Conservation (phyloP, 805 yeast genomes). For the Metschnikowia dekortorum region DNA sequence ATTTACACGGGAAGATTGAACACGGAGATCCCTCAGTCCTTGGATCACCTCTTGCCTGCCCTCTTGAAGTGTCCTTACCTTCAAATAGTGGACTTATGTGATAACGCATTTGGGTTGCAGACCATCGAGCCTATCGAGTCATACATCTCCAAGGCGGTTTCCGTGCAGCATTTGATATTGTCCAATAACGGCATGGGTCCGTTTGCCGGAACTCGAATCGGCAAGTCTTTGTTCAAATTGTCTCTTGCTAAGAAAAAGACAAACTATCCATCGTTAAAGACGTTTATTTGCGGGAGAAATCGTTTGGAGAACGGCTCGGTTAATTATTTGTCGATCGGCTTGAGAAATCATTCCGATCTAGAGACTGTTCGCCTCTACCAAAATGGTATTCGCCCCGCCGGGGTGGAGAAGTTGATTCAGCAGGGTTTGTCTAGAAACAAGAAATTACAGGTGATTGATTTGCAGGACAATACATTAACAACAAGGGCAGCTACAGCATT, state of each 20-base stretch:
- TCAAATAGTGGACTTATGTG: constrained; percentile 76
- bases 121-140: constrained; percentile 86
- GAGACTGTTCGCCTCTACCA: constrained; percentile 80
- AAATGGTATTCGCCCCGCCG: constrained; percentile 95
- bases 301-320: constrained; percentile 95
- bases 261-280: constrained; percentile 54
- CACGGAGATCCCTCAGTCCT: constrained; percentile 87
- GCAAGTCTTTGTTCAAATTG: constrained; percentile 72
- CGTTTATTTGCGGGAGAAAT: constrained; percentile 95
- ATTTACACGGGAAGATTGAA: constrained; percentile 91
- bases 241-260: constrained; percentile 58
- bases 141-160: constrained; percentile 67
- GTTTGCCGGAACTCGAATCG: constrained; percentile 92
- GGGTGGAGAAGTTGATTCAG: constrained; percentile 68
- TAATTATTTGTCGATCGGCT: constrained; percentile 76
- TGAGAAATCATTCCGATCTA: constrained; percentile 72
- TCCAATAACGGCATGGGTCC: constrained; percentile 99
- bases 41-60: constrained; percentile 68
- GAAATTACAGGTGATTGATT: constrained; percentile 64
- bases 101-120: constrained; percentile 95
- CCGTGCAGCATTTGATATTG: constrained; percentile 79
- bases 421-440: constrained; percentile 66
- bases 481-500: constrained; percentile 54
- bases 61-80: constrained; percentile 65
- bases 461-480: constrained; percentile 96